Evolutionary conservation across 495 filamentous ascomycete species (phyloP).

Genomic region (Lepidopterella palustris): DNA sequence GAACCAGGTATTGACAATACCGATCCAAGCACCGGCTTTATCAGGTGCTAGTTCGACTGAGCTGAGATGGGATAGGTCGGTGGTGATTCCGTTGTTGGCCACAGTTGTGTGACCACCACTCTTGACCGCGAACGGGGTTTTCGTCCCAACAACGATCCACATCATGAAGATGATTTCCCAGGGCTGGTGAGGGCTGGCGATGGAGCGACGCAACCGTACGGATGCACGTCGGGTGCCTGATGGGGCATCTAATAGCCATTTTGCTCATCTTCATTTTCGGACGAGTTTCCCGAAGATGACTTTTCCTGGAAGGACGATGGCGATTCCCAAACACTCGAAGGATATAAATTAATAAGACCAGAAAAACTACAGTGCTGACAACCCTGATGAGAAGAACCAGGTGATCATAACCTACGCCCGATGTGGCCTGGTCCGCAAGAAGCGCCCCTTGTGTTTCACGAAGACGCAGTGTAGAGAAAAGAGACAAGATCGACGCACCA

Average conservation of each 20-base stretch:
- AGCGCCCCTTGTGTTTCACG: no score
- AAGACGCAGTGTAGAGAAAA: no score
- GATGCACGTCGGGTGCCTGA: background rate
- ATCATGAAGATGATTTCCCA: constrained; percentile 1
- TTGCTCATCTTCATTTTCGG: background rate
- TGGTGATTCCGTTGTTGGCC: constrained; percentile 30
- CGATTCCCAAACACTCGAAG: background rate
- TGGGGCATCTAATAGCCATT: background rate
- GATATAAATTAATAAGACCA: no score
- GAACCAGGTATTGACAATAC: background rate
- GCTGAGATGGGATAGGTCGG: constrained; percentile 30
- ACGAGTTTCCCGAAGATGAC: background rate
- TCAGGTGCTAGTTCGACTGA: background rate
- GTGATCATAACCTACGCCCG: no score
- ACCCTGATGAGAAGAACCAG: no score
- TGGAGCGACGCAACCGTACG: constrained; percentile 2
- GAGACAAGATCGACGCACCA: no score
- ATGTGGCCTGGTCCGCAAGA: no score
- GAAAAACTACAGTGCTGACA: no score
- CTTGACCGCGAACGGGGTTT: constrained; percentile 16
- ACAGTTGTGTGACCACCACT: constrained; percentile 24
- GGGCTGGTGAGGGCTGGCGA: background rate
- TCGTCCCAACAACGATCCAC: background rate
- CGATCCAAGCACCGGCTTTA: background rate
- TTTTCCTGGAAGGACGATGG: background rate